Conservation (phyloP, 192 early-diverging fungal species). For the Podila epicladia region DNA sequence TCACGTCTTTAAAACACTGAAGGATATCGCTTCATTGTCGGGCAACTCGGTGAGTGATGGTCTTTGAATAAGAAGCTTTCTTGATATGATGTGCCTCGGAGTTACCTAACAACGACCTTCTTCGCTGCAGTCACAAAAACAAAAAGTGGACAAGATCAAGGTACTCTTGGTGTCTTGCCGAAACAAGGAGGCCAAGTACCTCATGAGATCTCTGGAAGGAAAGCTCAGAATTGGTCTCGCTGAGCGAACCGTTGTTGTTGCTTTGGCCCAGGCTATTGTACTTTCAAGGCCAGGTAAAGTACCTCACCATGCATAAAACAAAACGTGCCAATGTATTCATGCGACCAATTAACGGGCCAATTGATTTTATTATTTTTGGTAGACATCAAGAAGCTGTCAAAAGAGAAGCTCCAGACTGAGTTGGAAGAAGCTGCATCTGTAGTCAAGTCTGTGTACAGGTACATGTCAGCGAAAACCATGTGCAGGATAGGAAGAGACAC, state of each 20-base stretch:
- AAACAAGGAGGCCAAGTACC: slow-evolving; percentile 54
- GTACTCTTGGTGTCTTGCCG: slow-evolving; percentile 52
- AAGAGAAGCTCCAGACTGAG: slow-evolving; percentile 34
- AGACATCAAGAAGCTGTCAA: slow-evolving; percentile 51
- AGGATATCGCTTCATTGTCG: slow-evolving; percentile 84
- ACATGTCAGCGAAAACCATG: background rate
- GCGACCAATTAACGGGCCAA: background rate
- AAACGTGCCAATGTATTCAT: background rate
- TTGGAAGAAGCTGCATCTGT: slow-evolving; percentile 59
- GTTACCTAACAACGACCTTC: too few relatives aligned
- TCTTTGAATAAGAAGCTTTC: too few relatives aligned
- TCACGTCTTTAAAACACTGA: slow-evolving; percentile 86
- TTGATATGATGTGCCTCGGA: too few relatives aligned
- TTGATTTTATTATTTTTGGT: background rate
- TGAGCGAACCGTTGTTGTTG: slow-evolving; percentile 89
- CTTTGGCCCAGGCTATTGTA: slow-evolving; percentile 88
- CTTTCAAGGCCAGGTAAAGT: slow-evolving; percentile 61
- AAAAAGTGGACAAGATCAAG: slow-evolving; percentile 56
- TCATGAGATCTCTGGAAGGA: slow-evolving; percentile 83
- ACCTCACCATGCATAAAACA: background rate
- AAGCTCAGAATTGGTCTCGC: slow-evolving; percentile 97
- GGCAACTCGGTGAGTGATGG: slow-evolving; percentile 60
- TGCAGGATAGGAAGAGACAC: too few relatives aligned
- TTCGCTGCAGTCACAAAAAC: slow-evolving; percentile 44
- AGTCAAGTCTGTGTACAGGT: slow-evolving; percentile 66